phyloP scores from a whole-genome alignment of 768 basidiomycete genomes.

The Boletus huronensis region DNA sequence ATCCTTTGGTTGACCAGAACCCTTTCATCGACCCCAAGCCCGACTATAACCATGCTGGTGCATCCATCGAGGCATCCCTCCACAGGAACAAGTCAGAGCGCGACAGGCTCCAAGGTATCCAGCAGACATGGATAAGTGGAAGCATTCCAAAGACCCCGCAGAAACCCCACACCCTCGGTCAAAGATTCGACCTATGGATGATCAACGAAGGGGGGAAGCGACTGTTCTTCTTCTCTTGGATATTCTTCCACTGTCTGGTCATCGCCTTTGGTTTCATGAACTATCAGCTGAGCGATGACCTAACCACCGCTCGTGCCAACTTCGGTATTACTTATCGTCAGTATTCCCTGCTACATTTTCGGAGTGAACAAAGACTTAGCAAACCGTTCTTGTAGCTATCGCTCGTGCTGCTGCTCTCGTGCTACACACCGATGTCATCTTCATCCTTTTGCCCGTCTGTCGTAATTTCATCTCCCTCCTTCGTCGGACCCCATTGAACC shows the following conservation, averaged over 20 bases:
- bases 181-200: slow-evolving; percentile 76
- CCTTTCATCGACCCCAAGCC: slow-evolving; percentile 38
- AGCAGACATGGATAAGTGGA: slow-evolving; percentile 50
- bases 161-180: slow-evolving; percentile 37
- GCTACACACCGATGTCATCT: slow-evolving; percentile 86
- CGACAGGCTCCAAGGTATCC: slow-evolving; percentile 77
- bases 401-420: slow-evolving; percentile 88
- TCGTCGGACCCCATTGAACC: slow-evolving; percentile 80
- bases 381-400: slow-evolving; percentile 48
- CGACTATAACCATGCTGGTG: slow-evolving; percentile 28
- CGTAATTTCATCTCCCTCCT: slow-evolving; percentile 90
- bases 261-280: slow-evolving; percentile 72
- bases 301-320: slow-evolving; percentile 54
- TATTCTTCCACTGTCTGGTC: slow-evolving; percentile 78
- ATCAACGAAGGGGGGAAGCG: slow-evolving; percentile 85
- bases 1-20: slow-evolving; percentile 47
- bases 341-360: slow-evolving; percentile 18
- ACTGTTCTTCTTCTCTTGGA: slow-evolving; percentile 77
- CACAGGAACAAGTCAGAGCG: slow-evolving; percentile 87
- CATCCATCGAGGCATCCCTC: slow-evolving; percentile 42
- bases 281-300: slow-evolving; percentile 79
- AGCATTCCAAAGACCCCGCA: slow-evolving; percentile 29
- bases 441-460: slow-evolving; percentile 94
- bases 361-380: not conserved
- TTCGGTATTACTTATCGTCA: slow-evolving; percentile 81